phyloP scores from a whole-genome alignment of 257 asterid genomes.

The Henckelia pumila region DNA sequence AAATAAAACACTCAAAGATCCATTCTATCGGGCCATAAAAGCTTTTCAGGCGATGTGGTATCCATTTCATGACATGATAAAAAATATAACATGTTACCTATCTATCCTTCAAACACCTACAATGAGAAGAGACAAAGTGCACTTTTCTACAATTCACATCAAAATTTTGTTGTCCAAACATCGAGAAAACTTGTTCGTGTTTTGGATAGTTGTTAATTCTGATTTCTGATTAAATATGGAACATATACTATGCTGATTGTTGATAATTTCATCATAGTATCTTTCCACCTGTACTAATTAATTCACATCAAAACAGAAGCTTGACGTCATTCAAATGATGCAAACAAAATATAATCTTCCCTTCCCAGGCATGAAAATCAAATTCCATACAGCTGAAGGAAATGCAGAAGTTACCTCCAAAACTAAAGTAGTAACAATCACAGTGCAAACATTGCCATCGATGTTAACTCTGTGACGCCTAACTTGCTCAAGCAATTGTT shows the following conservation, averaged over 20 bases:
- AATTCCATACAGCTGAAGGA: not conserved
- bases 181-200: not conserved
- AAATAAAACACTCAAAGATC: not conserved
- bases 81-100: not conserved
- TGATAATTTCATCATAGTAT: not conserved
- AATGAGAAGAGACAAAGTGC: not conserved
- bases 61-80: not conserved
- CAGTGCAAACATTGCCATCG: constrained; percentile 82
- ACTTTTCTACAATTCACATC: not conserved
- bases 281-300: not conserved
- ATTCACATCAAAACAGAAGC: constrained; percentile 1
- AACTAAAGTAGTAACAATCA: constrained; percentile 79
- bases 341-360: not conserved
- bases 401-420: constrained; percentile 58
- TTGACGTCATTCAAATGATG: constrained; percentile 12
- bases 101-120: not conserved
- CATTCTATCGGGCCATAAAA: not conserved
- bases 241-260: not conserved
- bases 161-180: not conserved
- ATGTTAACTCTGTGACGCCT: constrained; percentile 80
- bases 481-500: constrained; percentile 88
- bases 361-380: too few relatives aligned
- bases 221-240: not conserved
- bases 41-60: not conserved
- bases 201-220: too few relatives aligned